Evolutionary conservation across 495 filamentous ascomycete species (phyloP).

Genomic region (Podospora fimiseda): DNA sequence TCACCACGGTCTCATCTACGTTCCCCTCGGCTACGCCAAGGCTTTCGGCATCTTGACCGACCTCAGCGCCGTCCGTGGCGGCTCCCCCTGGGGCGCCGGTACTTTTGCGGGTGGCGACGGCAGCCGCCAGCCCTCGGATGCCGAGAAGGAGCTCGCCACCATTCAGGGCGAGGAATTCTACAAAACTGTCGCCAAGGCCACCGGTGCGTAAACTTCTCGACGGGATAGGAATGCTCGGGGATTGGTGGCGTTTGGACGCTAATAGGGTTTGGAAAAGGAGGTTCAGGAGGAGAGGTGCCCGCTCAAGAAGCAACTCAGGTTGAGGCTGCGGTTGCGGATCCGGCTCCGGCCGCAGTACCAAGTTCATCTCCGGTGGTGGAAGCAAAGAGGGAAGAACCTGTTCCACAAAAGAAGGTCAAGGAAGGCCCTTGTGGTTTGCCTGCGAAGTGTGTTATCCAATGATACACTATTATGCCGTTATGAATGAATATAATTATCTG

Average conservation of each 20-base stretch:
- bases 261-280: slow-evolving; percentile 18
- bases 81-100: slow-evolving; percentile 88
- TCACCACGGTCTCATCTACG: slow-evolving; percentile 94
- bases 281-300: neutral
- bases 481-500: too few relatives aligned
- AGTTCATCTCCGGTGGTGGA: neutral
- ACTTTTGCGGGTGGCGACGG: slow-evolving; percentile 80
- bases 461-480: neutral
- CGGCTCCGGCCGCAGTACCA: neutral
- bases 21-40: slow-evolving; percentile 87
- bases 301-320: neutral
- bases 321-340: neutral
- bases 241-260: slow-evolving; percentile 6
- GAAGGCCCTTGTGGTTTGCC: slow-evolving; percentile 15
- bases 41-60: slow-evolving; percentile 63
- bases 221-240: neutral
- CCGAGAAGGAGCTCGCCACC: slow-evolving; percentile 71
- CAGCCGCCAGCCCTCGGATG: slow-evolving; percentile 65
- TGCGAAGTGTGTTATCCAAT: slow-evolving; percentile 15
- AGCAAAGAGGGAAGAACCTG: neutral
- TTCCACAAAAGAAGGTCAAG: slow-evolving; percentile 8
- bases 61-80: slow-evolving; percentile 72
- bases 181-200: slow-evolving; percentile 64
- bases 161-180: slow-evolving; percentile 86
- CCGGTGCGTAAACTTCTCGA: slow-evolving; percentile 61